These are phyloP conservation scores for Wickerhamomyces mucosus DNA, from an alignment of 805 yeast genomes.

Conservation along the genomic window DNA sequence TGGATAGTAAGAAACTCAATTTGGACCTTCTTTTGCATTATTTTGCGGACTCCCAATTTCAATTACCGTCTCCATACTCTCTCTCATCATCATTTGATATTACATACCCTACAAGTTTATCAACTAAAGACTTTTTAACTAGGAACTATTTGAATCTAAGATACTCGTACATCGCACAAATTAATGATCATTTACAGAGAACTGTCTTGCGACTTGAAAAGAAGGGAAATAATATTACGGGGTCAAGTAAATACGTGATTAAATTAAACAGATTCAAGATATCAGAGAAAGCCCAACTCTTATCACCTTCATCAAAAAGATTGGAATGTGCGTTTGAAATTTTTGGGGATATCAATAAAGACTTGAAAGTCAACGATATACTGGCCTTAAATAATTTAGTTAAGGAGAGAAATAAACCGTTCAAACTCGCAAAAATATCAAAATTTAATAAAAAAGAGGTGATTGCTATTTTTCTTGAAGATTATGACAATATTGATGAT, in stretches of 20 bases:
- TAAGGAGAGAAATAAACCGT: background rate
- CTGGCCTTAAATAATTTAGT: background rate
- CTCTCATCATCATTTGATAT: no score
- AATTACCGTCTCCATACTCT: background rate
- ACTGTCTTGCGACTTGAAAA: slow-evolving; percentile 9
- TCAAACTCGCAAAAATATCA: background rate
- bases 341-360: background rate
- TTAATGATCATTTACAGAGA: slow-evolving; percentile 6
- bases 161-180: slow-evolving; percentile 1
- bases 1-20: background rate
- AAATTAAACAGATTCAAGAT: slow-evolving; percentile 1
- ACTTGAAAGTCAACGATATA: background rate
- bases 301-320: background rate
- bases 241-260: slow-evolving; percentile 13
- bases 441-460: background rate
- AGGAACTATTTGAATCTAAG: slow-evolving; percentile 4
- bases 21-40: background rate
- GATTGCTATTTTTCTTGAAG: background rate
- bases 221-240: slow-evolving; percentile 8
- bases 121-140: slow-evolving; percentile 6
- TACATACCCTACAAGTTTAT: slow-evolving; percentile 1
- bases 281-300: background rate
- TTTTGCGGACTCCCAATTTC: background rate
- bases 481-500: background rate
- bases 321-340: background rate